phyloP scores from a whole-genome alignment of 345 rosid genomes.

The Euphorbia lathyris region DNA sequence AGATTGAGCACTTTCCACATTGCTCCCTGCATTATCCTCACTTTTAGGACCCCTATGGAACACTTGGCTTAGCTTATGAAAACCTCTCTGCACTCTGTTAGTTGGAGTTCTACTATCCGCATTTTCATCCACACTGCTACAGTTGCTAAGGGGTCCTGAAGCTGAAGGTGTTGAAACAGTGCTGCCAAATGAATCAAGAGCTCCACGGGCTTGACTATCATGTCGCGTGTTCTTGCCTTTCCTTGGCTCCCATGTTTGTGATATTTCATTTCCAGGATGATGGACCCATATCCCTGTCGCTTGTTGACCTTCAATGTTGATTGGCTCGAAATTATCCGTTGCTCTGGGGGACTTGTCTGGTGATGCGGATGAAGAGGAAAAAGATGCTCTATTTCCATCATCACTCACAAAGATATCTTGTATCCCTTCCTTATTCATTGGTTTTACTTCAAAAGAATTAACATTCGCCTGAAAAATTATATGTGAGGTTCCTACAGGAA shows the following conservation, averaged over 20 bases:
- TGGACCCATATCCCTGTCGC: constrained; percentile 85
- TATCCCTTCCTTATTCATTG: constrained; percentile 33
- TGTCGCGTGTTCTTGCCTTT: constrained; percentile 60
- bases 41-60: constrained; percentile 46
- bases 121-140: constrained; percentile 48
- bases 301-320: constrained; percentile 64
- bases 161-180: constrained; percentile 29
- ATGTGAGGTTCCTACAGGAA: constrained; percentile 12
- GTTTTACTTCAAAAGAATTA: constrained; percentile 30
- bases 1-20: constrained; percentile 43
- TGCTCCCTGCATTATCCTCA: constrained; percentile 36
- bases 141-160: constrained; percentile 39
- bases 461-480: constrained; percentile 33
- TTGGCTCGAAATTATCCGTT: constrained; percentile 66
- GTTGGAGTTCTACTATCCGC: constrained; percentile 35
- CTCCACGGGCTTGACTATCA: constrained; percentile 40
- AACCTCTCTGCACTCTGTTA: constrained; percentile 40
- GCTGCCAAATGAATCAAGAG: constrained; percentile 34
- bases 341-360: constrained; percentile 47
- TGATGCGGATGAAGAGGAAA: constrained; percentile 38
- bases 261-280: constrained; percentile 77
- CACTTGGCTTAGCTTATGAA: constrained; percentile 46
- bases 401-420: constrained; percentile 39
- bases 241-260: constrained; percentile 80
- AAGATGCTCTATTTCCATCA: constrained; percentile 31